A percentile compares a stretch with the other conserved stretches of the same genome.
Conservation (phyloP, 495 filamentous ascomycete genomes). For the Apodospora peruviana region DNA sequence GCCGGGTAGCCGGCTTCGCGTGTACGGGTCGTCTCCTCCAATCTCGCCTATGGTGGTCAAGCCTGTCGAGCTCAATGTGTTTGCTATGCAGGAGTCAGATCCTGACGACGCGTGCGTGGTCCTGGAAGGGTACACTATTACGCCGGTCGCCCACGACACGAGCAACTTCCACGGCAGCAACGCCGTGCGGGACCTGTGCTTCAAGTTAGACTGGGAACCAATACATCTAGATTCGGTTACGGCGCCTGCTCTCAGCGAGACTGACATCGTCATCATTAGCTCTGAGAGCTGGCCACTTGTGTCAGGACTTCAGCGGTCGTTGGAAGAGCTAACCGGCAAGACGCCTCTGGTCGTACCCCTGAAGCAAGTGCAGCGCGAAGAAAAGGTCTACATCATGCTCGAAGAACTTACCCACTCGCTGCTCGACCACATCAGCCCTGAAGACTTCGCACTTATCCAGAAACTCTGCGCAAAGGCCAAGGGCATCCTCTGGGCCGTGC, state of each 20-base stretch:
- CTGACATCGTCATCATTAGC: too few species aligned
- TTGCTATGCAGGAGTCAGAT: neutral
- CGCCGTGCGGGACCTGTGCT: neutral
- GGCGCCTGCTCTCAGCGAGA: too few species aligned
- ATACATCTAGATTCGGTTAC: neutral
- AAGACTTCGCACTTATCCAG: neutral
- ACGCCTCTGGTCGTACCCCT: neutral
- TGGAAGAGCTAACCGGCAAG: neutral
- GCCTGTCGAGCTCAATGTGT: neutral
- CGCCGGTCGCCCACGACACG: neutral
- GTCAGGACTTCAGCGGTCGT: too few species aligned
- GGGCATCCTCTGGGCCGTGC: neutral
- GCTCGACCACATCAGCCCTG: neutral
- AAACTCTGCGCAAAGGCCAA: neutral
- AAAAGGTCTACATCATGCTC: neutral
- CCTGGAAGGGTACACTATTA: neutral
- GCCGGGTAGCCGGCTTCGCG: neutral
- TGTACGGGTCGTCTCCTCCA: neutral
- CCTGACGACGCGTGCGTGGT: neutral
- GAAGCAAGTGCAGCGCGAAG: neutral
- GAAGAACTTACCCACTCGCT: neutral
- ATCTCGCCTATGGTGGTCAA: neutral
- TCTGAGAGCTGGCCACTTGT: too few species aligned
- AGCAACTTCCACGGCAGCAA: neutral
- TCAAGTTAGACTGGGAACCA: neutral